phyloP scores from a whole-genome alignment of 2,329 filamentous ascomycete species.

The Fusarium vanettenii region DNA sequence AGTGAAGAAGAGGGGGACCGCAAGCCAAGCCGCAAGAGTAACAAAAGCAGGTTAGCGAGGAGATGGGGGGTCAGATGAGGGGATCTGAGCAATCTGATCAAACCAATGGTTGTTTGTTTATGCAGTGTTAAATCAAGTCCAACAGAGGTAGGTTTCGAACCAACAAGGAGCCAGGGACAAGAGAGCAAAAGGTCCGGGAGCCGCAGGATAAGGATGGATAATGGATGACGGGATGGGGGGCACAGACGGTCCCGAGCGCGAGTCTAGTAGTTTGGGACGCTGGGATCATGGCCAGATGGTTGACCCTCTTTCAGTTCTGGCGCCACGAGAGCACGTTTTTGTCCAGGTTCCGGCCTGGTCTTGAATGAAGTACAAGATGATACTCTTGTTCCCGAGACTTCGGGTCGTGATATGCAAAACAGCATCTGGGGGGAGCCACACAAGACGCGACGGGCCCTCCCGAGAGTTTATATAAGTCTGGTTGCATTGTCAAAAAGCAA shows the following conservation, averaged over 20 bases:
- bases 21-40: neutral
- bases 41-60: constrained; percentile 3
- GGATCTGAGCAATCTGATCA: neutral
- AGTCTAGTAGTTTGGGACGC: constrained; percentile 1
- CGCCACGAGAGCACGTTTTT: neutral
- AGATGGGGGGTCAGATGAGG: neutral
- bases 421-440: neutral
- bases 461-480: neutral
- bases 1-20: neutral
- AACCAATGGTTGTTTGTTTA: constrained; percentile 19
- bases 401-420: constrained; percentile 5
- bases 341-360: neutral
- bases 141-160: neutral
- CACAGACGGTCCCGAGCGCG: constrained; percentile 6
- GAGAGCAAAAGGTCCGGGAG: constrained; percentile 8
- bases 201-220: constrained; percentile 6
- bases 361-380: neutral
- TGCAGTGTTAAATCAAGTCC: neutral
- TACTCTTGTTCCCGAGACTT: neutral
- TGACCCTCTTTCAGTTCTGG: neutral
- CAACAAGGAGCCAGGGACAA: neutral
- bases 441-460: neutral
- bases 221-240: neutral
- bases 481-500: neutral
- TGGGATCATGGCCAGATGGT: constrained; percentile 21